A percentile compares a stretch with the other conserved stretches of the same genome.
Conservation (phyloP, 139 green algal genomes). For the Micractinium sp. region DNA sequence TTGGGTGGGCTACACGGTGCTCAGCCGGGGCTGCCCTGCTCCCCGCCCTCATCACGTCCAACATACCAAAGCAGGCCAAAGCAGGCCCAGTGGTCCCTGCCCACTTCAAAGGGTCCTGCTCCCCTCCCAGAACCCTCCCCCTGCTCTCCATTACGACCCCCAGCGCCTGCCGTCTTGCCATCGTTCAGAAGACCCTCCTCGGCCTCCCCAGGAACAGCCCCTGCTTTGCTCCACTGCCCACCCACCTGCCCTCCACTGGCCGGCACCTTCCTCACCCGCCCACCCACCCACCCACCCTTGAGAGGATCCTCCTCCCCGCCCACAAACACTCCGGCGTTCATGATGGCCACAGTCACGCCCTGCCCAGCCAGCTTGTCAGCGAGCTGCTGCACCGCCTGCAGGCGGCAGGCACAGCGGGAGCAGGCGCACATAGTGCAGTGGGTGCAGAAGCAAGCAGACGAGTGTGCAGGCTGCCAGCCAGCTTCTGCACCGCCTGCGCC, state of each 20-base stretch:
- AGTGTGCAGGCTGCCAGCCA: neutral
- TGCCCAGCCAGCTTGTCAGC: constrained; percentile 20
- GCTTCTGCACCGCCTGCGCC: neutral
- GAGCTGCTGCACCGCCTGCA: neutral
- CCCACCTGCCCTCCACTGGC: too few relatives aligned
- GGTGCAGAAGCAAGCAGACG: neutral
- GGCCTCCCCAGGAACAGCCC: too few relatives aligned
- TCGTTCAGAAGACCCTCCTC: too few relatives aligned
- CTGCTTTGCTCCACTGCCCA: neutral
- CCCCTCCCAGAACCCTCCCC: too few relatives aligned
- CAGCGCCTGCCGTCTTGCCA: too few relatives aligned
- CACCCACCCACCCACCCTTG: constrained; percentile 9
- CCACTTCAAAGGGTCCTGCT: too few relatives aligned
- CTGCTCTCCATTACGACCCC: too few relatives aligned
- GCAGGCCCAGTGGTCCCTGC: too few relatives aligned
- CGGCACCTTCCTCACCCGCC: too few relatives aligned
- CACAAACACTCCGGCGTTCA: constrained; percentile 46
- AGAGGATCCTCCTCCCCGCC: constrained; percentile 25
- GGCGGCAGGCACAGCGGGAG: neutral
- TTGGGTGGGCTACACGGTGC: neutral
- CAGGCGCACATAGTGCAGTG: neutral
- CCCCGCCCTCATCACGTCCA: neutral
- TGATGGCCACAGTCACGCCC: constrained; percentile 19
- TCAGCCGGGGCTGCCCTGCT: neutral
- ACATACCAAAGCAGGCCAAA: neutral